Percentiles rank a stretch among this genome's conserved stretches.
Evolutionary conservation across 768 basidiomycete genomes (phyloP).

Genomic region (Russula abietina): DNA sequence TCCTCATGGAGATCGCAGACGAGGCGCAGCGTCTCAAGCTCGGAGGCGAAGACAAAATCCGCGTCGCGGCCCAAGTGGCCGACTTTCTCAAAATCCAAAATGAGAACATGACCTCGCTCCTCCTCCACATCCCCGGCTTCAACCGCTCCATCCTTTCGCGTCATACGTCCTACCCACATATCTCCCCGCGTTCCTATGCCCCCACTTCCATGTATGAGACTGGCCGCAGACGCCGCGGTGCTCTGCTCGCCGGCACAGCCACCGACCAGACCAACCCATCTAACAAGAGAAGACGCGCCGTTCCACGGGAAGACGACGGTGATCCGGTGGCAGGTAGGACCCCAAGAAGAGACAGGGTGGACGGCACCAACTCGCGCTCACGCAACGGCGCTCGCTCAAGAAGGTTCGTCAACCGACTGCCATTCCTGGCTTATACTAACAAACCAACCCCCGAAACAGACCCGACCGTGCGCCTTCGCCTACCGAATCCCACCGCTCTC

Average conservation of each 20-base stretch:
- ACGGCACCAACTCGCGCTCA: conserved; percentile 39
- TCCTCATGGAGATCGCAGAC: conserved; percentile 89
- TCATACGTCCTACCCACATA: conserved; percentile 70
- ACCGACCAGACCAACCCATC: conserved; percentile 53
- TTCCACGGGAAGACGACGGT: conserved; percentile 54
- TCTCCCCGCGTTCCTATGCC: conserved; percentile 61
- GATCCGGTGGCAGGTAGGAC: conserved; percentile 47
- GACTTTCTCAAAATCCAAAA: conserved; percentile 74
- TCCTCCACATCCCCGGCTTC: conserved; percentile 59
- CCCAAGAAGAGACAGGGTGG: conserved; percentile 58
- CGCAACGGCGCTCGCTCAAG: conserved; percentile 51
- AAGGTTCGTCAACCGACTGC: conserved; percentile 45
- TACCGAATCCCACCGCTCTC: conserved; percentile 61
- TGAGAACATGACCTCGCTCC: conserved; percentile 53
- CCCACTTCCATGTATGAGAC: conserved; percentile 55
- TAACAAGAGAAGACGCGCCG: conserved; percentile 51
- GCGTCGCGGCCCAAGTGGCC: conserved; percentile 85
- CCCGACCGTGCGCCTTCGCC: conserved; percentile 63
- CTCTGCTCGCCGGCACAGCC: conserved; percentile 42
- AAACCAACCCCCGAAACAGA: conserved; percentile 32
- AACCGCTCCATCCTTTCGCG: conserved; percentile 51
- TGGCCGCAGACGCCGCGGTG: conserved; percentile 52
- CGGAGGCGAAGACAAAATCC: conserved; percentile 96
- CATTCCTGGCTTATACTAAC: background rate
- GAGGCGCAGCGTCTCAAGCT: conserved; percentile 87